These are phyloP conservation scores for Phytophthora podocarpi DNA, from an alignment of 352 stramenopile species.

Conservation along the genomic window DNA sequence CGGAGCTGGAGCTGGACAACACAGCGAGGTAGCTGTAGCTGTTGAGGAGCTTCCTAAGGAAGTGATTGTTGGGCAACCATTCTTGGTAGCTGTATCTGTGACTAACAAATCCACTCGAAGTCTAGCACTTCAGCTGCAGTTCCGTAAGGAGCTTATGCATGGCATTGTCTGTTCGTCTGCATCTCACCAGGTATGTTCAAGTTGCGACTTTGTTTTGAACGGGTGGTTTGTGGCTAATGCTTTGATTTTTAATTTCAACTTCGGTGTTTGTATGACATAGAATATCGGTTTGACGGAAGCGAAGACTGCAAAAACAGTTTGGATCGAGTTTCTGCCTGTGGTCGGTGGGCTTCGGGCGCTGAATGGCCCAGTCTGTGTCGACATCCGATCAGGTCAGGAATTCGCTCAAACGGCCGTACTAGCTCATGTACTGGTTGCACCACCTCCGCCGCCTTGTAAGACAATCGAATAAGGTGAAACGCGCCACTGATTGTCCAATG, in stretches of 20 bases:
- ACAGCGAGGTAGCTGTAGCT: conserved; percentile 48
- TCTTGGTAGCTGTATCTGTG: conserved; percentile 57
- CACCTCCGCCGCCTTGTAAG: conserved; percentile 18
- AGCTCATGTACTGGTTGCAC: conserved; percentile 59
- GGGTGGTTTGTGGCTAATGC: background rate
- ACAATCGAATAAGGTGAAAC: conserved; percentile 23
- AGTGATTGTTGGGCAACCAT: conserved; percentile 55
- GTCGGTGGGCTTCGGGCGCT: conserved; percentile 74
- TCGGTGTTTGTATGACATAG: conserved; percentile 27
- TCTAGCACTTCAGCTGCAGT: conserved; percentile 78
- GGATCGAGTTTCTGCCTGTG: conserved; percentile 70
- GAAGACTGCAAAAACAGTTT: conserved; percentile 46
- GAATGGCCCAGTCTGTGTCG: conserved; percentile 66
- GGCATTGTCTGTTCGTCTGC: conserved; percentile 77
- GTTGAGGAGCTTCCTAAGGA: conserved; percentile 55
- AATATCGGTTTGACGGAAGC: conserved; percentile 67
- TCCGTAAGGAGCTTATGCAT: conserved; percentile 68
- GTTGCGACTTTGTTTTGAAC: background rate
- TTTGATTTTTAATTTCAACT: background rate
- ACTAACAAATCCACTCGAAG: conserved; percentile 68
- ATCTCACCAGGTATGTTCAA: conserved; percentile 67
- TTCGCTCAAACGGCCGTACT: conserved; percentile 53
- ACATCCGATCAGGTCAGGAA: conserved; percentile 63
- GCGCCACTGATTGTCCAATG: background rate
- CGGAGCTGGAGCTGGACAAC: conserved; percentile 5